Percentiles rank a stretch among this genome's conserved stretches.
These are phyloP conservation scores for Ramaria sp. DNA, from an alignment of 768 basidiomycete species.

Conservation along the genomic window DNA sequence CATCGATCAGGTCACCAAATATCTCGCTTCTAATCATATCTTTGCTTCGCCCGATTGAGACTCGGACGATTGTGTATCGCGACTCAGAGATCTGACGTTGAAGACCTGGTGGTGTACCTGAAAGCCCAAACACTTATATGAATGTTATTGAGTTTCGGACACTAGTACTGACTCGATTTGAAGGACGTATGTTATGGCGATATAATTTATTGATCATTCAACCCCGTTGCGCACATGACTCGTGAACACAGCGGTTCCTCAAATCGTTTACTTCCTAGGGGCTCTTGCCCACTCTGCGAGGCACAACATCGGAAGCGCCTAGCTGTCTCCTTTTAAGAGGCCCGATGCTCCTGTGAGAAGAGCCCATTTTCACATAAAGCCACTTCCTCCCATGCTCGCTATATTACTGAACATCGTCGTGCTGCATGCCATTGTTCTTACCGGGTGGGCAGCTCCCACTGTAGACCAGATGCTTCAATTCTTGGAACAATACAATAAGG, in stretches of 20 bases:
- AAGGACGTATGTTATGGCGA: background rate
- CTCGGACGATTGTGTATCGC: background rate
- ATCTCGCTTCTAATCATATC: background rate
- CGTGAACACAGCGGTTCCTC: background rate
- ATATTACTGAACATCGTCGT: background rate
- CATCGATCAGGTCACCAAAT: background rate
- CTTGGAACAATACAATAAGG: conserved; percentile 1
- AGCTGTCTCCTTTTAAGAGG: background rate
- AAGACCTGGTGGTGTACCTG: no score
- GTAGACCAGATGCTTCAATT: background rate
- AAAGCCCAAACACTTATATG: no score
- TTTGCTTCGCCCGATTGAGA: background rate
- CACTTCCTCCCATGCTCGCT: background rate
- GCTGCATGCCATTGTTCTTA: background rate
- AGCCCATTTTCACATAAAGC: background rate
- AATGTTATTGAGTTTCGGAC: no score
- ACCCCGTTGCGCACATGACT: background rate
- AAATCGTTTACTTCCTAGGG: background rate
- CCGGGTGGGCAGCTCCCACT: background rate
- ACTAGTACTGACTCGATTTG: no score
- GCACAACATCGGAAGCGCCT: background rate
- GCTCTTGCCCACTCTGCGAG: background rate
- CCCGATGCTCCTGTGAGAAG: background rate
- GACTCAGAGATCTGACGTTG: no score
- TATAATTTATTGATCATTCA: background rate